Evolutionary conservation across 345 rosid genomes (phyloP).

Genomic region (Heritiera fomes): DNA sequence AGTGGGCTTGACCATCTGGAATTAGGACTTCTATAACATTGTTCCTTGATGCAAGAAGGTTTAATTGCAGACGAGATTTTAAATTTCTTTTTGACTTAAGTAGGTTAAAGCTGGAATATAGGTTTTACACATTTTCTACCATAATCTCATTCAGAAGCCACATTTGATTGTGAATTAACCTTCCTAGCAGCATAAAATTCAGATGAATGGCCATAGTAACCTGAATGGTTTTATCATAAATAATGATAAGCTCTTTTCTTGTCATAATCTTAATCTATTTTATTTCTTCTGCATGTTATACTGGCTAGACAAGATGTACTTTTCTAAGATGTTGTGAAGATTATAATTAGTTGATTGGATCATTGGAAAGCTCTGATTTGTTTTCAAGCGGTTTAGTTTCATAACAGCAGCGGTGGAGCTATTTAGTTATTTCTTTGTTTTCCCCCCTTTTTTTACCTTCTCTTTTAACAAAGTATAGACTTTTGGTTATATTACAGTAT

Average conservation of each 20-base stretch:
- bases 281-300: neutral
- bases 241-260: neutral
- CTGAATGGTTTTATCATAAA: neutral
- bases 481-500: conserved; percentile 53
- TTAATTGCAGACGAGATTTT: neutral
- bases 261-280: neutral
- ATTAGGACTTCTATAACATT: neutral
- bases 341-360: neutral
- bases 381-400: neutral
- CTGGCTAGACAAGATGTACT: neutral
- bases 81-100: neutral
- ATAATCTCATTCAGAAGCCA: neutral
- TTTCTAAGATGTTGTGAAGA: conserved; percentile 12
- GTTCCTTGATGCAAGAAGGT: neutral
- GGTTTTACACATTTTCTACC: neutral
- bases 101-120: neutral
- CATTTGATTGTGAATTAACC: neutral
- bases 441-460: neutral
- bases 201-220: neutral
- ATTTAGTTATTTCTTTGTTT: neutral
- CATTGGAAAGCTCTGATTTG: neutral
- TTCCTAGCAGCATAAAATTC: neutral
- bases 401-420: neutral
- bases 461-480: neutral
- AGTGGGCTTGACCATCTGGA: neutral